These are phyloP conservation scores for Scorias spongiosa DNA, from an alignment of 2,329 filamentous ascomycete genomes.

Conservation along the genomic window DNA sequence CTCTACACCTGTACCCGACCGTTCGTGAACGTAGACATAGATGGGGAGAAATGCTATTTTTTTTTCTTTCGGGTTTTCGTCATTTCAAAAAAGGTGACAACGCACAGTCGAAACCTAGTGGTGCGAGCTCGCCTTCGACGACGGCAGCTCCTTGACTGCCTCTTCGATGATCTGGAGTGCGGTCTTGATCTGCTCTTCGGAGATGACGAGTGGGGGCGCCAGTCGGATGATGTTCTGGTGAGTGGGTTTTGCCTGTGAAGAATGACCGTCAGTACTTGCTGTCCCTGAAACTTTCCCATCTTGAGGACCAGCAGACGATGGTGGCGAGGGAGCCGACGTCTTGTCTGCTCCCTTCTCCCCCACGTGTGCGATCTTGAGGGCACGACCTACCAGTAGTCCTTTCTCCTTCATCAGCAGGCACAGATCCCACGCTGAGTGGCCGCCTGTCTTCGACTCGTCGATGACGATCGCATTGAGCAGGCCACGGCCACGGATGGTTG, in stretches of 20 bases:
- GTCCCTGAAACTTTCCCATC: constrained; percentile 74
- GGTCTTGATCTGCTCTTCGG: constrained; percentile 66
- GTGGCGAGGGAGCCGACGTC: constrained; percentile 21
- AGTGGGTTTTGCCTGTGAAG: constrained; percentile 76
- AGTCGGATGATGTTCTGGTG: constrained; percentile 97
- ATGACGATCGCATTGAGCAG: constrained; percentile 93
- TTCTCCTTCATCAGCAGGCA: constrained; percentile 93
- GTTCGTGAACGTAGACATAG: too few relatives aligned
- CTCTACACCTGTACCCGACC: too few relatives aligned
- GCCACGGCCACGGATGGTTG: constrained; percentile 76
- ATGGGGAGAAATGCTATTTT: too few relatives aligned
- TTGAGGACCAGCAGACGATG: constrained; percentile 89
- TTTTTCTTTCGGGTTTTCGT: too few relatives aligned
- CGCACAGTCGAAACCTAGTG: too few relatives aligned
- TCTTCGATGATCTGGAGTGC: constrained; percentile 68
- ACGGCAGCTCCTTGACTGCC: constrained; percentile 68
- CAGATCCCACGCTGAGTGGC: constrained; percentile 86
- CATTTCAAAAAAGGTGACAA: too few relatives aligned
- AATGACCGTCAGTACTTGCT: constrained; percentile 22
- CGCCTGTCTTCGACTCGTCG: constrained; percentile 71
- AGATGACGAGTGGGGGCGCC: constrained; percentile 91
- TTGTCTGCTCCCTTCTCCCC: constrained; percentile 3
- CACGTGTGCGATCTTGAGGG: constrained; percentile 25
- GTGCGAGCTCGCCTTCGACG: constrained; percentile 27
- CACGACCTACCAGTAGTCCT: constrained; percentile 58